Percentiles rank a stretch among this genome's conserved stretches.
These are phyloP conservation scores for Hypoxylon sp. DNA, from an alignment of 2,329 filamentous ascomycete genomes.

Conservation along the genomic window DNA sequence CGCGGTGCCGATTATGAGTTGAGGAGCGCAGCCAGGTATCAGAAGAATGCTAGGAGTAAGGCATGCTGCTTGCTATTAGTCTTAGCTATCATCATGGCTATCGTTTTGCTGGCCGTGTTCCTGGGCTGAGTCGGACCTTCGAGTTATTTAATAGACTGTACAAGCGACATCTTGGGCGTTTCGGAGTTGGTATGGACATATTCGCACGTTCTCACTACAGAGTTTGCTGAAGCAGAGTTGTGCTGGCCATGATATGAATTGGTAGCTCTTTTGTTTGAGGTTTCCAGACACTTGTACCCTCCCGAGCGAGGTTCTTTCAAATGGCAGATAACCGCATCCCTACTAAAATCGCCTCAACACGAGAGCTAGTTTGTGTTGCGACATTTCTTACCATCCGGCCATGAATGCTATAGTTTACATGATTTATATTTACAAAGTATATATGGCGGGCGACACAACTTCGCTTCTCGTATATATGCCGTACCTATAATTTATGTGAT, in stretches of 20 bases:
- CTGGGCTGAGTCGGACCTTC: slow-evolving; percentile 67
- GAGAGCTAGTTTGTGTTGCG: not conserved
- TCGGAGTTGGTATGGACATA: slow-evolving; percentile 27
- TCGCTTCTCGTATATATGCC: not conserved
- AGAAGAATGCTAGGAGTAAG: slow-evolving; percentile 95
- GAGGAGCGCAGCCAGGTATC: slow-evolving; percentile 87
- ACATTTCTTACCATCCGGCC: not conserved
- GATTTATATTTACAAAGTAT: slow-evolving; percentile 1
- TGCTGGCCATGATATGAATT: slow-evolving; percentile 12
- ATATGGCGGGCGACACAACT: not conserved
- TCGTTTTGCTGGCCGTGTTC: slow-evolving; percentile 89
- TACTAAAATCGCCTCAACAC: not conserved
- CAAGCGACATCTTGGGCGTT: slow-evolving; percentile 42
- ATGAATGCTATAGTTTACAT: slow-evolving; percentile 5
- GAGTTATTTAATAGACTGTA: slow-evolving; percentile 21
- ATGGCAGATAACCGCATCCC: not conserved
- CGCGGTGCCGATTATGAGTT: slow-evolving; percentile 88
- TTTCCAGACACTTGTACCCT: slow-evolving; percentile 7
- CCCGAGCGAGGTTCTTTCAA: not conserved
- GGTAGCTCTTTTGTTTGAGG: slow-evolving; percentile 8
- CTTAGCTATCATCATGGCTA: slow-evolving; percentile 86
- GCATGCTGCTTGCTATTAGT: slow-evolving; percentile 93
- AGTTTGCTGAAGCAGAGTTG: slow-evolving; percentile 29
- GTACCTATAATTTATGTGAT: not conserved
- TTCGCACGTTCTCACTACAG: slow-evolving; percentile 6